phyloP scores from a whole-genome alignment of 805 yeast genomes.

The Candida pseudofarinosa region DNA sequence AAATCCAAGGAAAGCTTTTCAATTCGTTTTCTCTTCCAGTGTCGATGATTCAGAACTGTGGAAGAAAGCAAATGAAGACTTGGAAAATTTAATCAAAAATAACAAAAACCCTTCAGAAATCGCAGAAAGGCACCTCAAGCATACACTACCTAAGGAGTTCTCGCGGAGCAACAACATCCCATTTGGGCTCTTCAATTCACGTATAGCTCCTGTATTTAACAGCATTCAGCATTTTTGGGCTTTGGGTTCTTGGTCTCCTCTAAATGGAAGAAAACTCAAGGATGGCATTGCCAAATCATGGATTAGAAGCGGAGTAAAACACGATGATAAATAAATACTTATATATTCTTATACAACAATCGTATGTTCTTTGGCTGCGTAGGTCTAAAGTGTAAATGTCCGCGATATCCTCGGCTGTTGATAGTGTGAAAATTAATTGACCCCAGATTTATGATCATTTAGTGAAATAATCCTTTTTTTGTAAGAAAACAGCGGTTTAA shows the following conservation, averaged over 20 bases:
- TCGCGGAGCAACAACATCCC: slow-evolving; percentile 17
- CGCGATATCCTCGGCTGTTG: background rate
- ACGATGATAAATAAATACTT: slow-evolving; percentile 4
- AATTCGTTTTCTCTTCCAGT: background rate
- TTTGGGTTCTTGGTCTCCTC: slow-evolving; percentile 53
- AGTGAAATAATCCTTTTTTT: no score
- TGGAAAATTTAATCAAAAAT: slow-evolving; percentile 8
- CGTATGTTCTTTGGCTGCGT: no score
- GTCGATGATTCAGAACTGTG: background rate
- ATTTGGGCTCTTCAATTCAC: slow-evolving; percentile 18
- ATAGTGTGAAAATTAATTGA: background rate
- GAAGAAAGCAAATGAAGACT: slow-evolving; percentile 4
- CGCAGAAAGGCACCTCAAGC: slow-evolving; percentile 7
- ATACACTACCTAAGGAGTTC: slow-evolving; percentile 21
- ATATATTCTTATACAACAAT: no score
- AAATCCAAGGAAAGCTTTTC: background rate
- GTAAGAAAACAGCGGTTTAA: background rate
- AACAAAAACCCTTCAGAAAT: slow-evolving; percentile 8
- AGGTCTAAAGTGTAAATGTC: no score
- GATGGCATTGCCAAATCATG: slow-evolving; percentile 55
- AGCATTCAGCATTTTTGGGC: slow-evolving; percentile 57
- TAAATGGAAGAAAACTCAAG: slow-evolving; percentile 43
- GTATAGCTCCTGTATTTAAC: slow-evolving; percentile 20
- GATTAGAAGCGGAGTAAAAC: slow-evolving; percentile 37
- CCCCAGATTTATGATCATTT: background rate